Evolutionary conservation across 805 yeast species (phyloP), one percentile per base, ranked within the genome.

Genomic region (Zygotorulaspora florentina): DNA sequence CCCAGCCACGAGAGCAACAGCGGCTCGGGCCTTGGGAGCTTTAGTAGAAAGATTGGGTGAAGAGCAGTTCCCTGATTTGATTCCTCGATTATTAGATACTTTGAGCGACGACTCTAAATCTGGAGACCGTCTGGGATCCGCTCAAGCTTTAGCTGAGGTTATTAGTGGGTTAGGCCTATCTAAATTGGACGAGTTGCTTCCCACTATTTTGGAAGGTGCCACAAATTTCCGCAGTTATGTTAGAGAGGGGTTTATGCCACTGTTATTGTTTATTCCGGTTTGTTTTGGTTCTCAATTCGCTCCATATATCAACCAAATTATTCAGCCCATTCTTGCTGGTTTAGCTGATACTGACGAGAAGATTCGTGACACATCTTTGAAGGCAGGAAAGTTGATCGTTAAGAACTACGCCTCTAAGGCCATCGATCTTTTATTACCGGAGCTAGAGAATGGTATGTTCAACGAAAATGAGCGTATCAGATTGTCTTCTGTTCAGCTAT

Each of bases 11-110:
- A 81, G 98, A 64, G 95, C 98, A 1, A 93, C 96, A 16, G 98
- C 98, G 18, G 90, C 97, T 16, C 81, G 97, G 68, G 99, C 99
- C 0, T 71, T 93, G 42, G 99, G 99, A 55, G 88, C 97, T 0
- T 74, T 93, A 51, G 96, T 95, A 39, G 98, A 93, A 65, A 91
- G 90, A 64, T 74, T 93, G 34, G 99, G 99, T 45, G 99, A 93
- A 68, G 96, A 87, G 39, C 83, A 80, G 55, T 90, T 93, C 87
- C 97, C 99, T 29, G 85, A 79, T 33, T 80, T 93, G 63, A 85
- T 93, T 55, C 87, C 95, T 38, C 80, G 89, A 48, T 75, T 93
- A 51, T 61, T 91, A 43, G 78, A 72, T 39, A 84, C 93, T 0
- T 74, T 93, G 50, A 77, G 81, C 58, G 96, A 90, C 61, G 88